phyloP scores from a whole-genome alignment of 495 filamentous ascomycete genomes.

The Aspergillus avenaceus region DNA sequence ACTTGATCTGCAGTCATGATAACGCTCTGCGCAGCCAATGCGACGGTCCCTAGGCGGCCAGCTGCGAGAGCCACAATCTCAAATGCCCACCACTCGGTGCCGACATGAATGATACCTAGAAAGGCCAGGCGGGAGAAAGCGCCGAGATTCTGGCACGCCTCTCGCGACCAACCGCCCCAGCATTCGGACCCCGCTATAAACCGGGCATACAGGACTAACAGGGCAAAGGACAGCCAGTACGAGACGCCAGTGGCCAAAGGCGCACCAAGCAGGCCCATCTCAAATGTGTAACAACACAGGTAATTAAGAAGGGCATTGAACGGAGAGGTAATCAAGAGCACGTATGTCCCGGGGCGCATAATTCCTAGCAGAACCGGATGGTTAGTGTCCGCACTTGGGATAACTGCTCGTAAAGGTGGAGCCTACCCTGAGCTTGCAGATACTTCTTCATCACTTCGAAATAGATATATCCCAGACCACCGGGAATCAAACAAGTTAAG shows the following conservation, averaged over 20 bases:
- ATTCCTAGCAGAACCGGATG: constrained; percentile 51
- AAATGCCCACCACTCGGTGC: constrained; percentile 96
- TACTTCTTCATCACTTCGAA: constrained; percentile 93
- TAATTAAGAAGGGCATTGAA: constrained; percentile 75
- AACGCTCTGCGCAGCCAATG: constrained; percentile 82
- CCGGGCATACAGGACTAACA: constrained; percentile 71
- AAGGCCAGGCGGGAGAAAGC: constrained; percentile 75
- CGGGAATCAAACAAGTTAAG: constrained; percentile 73
- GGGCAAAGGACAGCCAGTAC: constrained; percentile 81
- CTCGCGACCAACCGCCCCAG: constrained; percentile 77
- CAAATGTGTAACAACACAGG: constrained; percentile 69
- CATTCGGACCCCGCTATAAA: constrained; percentile 70
- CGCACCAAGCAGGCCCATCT: constrained; percentile 71
- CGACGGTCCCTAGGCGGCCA: constrained; percentile 75
- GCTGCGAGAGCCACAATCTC: constrained; percentile 92
- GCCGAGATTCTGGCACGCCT: constrained; percentile 59
- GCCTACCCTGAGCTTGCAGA: constrained; percentile 77
- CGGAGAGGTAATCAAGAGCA: constrained; percentile 78
- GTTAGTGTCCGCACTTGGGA: background rate
- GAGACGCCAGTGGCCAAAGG: constrained; percentile 79
- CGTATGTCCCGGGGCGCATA: constrained; percentile 84
- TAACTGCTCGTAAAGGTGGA: background rate
- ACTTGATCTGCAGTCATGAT: constrained; percentile 95
- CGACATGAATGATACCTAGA: constrained; percentile 82
- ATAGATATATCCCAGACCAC: constrained; percentile 85